Base-by-base conservation (phyloP, 371 early-diverging fungal species). In the Mortierella sp. region DNA sequence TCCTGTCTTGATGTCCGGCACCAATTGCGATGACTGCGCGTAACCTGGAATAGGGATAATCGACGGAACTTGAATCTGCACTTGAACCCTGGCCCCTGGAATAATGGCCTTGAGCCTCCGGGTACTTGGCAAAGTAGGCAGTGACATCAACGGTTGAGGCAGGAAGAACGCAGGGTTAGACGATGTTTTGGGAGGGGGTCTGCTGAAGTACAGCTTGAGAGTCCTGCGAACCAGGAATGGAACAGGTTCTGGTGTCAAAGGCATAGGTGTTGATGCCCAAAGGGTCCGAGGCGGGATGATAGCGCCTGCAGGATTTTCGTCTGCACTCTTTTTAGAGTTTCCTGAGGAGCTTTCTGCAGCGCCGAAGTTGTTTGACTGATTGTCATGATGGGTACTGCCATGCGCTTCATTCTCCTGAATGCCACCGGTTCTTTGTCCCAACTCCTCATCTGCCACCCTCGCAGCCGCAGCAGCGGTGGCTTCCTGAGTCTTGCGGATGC, bases 91-190 rank as follows among this genome's bases (percentile, higher is more conserved):
- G 3, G 78, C 85, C 14, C 85, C 85, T 0, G 85, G 85, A 26
- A 85, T 81, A 26, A 81, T 78, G 31, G 85, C 81, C 76, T 85
- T 81, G 14, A 85, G 46, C 13, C 79, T 72, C 16, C 85, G 81
- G 24, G 85, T 85, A 19, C 78, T 76, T 24, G 85, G 85, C 34
- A 85, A 55, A 14, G 71, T 81, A 0, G 85, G 85, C 0, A 81
- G 76, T 4, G 81, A 78, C 83, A 83, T 83, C 24, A 76, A 76
- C 2, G 85, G 85, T 2, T 70, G 50, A 0, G 77, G 77, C 21
- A 80, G 64, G 37, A 74, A 83, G 55, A 75, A 76, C 0, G 76
- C 76, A 16, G 73, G 31, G 46, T 73, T 82, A 21, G 84, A 77
- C 31, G 77, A 80, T 1, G 48, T 34, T 1, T 43, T 44, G 19